phyloP scores from a whole-genome alignment of 1,284 basidiomycete genomes.

The Fistulina hepatica region DNA sequence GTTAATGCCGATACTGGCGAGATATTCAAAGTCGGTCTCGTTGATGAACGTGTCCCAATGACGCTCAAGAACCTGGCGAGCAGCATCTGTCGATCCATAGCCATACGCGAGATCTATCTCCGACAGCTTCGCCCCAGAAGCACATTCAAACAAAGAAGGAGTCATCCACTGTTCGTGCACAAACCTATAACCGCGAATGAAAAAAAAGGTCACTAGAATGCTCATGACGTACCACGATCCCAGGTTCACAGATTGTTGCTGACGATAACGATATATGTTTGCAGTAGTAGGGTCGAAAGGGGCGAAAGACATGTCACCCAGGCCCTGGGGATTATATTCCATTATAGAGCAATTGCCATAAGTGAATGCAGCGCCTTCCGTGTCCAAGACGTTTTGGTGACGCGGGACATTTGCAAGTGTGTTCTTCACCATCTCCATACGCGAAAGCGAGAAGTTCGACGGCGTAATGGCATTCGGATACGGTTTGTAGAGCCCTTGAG shows the following conservation, averaged over 20 bases:
- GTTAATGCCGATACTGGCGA: slow-evolving; percentile 57
- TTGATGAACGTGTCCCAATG: slow-evolving; percentile 78
- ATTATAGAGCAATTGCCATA: too few species aligned
- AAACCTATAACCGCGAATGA: slow-evolving; percentile 37
- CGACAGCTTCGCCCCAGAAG: slow-evolving; percentile 39
- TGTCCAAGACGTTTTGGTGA: too few species aligned
- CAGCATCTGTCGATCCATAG: slow-evolving; percentile 35
- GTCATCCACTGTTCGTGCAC: slow-evolving; percentile 76
- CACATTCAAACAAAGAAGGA: slow-evolving; percentile 56
- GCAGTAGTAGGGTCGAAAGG: slow-evolving; percentile 39
- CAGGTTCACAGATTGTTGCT: slow-evolving; percentile 56
- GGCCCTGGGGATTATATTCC: too few species aligned
- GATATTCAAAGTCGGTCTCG: slow-evolving; percentile 50
- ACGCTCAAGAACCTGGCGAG: slow-evolving; percentile 49
- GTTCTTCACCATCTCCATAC: too few species aligned
- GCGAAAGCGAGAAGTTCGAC: too few species aligned
- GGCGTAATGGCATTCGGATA: not conserved
- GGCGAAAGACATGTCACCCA: slow-evolving; percentile 33
- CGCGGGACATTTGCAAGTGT: too few species aligned
- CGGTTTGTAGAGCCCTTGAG: not conserved
- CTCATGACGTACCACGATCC: slow-evolving; percentile 42
- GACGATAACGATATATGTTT: slow-evolving; percentile 48
- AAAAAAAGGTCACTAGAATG: not conserved
- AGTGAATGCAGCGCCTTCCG: too few species aligned
- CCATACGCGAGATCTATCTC: slow-evolving; percentile 48